Base-by-base conservation (phyloP, 106 monocot genomes). In the Platanthera guangdongensis region DNA sequence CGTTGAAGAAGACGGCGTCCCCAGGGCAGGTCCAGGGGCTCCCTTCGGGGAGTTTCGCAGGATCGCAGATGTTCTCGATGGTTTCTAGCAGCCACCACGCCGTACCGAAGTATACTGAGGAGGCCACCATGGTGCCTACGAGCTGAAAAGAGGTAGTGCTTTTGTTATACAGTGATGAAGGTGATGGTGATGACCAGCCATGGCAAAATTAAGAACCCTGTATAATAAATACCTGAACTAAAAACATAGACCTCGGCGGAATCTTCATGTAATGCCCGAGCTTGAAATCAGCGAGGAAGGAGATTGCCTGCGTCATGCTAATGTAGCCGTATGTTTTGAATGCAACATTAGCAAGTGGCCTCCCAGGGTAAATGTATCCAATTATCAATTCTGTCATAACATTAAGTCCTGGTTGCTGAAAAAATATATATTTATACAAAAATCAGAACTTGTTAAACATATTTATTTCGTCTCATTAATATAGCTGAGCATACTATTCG, bases 11-110 rank as follows among this genome's bases (percentile, higher is more conserved):
- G 18, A 64, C 72, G 5, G 47, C 11, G 10, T 75, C 57, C 3
- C 68, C 49, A 0, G 85, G 85, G 78, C 81, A 85, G 1, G 85
- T 85, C 85, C 85, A 85, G 1, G 81, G 85, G 73, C 81, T 84
- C 12, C 81, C 81, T 21, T 78, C 53, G 0, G 85, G 81, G 5
- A 85, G 65, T 25, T 19, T 22, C 0, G 30, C 32, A 2, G 62
- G 72, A 0, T 75, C 9, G 39, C 85, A 85, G 2, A 85, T 81
- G 71, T 81, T 67, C 4, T 69, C 9, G 4, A 85, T 16, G 0
- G 77, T 49, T 4, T 45, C 25, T 1, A 85, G 73, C 4, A 85
- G 69, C 84, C 81, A 85, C 84, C 80, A 81, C 0, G 55, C 55
- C 9, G 78, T 71, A 13, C 67, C 78, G 47, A 78, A 85, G 74